Conservation (phyloP, 352 stramenopile genomes). For the Elongisporangium anandrum region DNA sequence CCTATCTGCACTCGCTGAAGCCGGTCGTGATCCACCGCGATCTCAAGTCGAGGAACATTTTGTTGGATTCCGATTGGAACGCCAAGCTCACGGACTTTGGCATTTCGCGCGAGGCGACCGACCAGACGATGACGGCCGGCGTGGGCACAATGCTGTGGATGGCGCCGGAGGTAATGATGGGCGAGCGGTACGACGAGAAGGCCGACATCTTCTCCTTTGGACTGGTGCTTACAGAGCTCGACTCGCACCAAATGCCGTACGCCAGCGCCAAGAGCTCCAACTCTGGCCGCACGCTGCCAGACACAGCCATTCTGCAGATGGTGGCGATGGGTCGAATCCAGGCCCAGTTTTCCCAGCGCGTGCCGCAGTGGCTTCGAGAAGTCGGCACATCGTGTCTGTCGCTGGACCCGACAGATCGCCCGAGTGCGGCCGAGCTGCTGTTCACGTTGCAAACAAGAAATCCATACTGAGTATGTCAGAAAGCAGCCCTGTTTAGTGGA, state of each 20-base stretch:
- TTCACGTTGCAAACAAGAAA: neutral
- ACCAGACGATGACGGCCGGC: slow-evolving; percentile 37
- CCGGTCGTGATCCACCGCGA: neutral
- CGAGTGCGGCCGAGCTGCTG: too few species aligned
- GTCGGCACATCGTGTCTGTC: neutral
- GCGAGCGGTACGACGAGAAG: slow-evolving; percentile 35
- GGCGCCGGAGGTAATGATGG: slow-evolving; percentile 49
- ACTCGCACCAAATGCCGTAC: slow-evolving; percentile 42
- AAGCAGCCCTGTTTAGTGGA: neutral
- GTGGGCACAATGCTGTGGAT: slow-evolving; percentile 54
- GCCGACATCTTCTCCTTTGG: slow-evolving; percentile 48
- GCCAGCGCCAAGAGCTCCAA: slow-evolving; percentile 21
- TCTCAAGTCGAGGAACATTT: slow-evolving; percentile 1
- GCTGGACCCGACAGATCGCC: neutral
- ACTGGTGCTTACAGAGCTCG: slow-evolving; percentile 43
- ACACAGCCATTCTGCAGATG: slow-evolving; percentile 37
- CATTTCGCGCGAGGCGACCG: slow-evolving; percentile 30
- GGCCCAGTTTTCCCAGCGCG: slow-evolving; percentile 27
- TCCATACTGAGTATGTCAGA: too few species aligned
- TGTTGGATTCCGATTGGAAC: slow-evolving; percentile 16
- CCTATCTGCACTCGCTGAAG: slow-evolving; percentile 7
- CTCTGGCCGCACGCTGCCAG: slow-evolving; percentile 23
- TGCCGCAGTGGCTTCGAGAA: neutral
- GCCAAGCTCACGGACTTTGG: slow-evolving; percentile 64
- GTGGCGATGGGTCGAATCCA: slow-evolving; percentile 22